phyloP scores from a whole-genome alignment of 345 rosid genomes.

The Gossypium rotundifolium region DNA sequence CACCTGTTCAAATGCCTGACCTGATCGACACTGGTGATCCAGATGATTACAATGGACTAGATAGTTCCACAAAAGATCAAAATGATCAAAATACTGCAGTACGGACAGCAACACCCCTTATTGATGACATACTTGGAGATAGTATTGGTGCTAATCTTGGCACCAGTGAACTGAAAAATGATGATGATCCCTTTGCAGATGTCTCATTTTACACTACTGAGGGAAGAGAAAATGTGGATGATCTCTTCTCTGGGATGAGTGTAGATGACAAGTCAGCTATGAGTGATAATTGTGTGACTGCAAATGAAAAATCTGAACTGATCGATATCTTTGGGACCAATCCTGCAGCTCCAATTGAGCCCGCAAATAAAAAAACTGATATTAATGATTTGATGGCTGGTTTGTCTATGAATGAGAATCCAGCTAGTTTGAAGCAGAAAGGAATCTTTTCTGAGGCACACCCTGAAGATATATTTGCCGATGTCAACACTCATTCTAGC shows the following conservation, averaged over 20 bases:
- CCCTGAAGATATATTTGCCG: conserved; percentile 40
- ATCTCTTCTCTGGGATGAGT: conserved; percentile 80
- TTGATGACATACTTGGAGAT: conserved; percentile 80
- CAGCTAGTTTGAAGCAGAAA: conserved; percentile 32
- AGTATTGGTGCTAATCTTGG: conserved; percentile 29
- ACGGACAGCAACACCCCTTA: conserved; percentile 36
- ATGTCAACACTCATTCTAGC: conserved; percentile 31
- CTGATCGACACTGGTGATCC: conserved; percentile 73
- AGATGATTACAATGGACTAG: conserved; percentile 38
- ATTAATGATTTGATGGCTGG: conserved; percentile 66
- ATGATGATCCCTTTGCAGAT: conserved; percentile 84
- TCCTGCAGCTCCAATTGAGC: conserved; percentile 32
- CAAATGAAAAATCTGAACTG: conserved; percentile 31
- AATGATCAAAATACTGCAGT: conserved; percentile 36
- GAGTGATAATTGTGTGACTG: conserved; percentile 30
- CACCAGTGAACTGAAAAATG: conserved; percentile 36
- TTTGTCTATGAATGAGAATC: conserved; percentile 49
- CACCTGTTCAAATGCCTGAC: conserved; percentile 56
- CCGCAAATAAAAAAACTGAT: conserved; percentile 27
- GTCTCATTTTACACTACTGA: conserved; percentile 65
- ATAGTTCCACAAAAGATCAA: conserved; percentile 32
- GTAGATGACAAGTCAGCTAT: conserved; percentile 44
- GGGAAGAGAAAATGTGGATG: conserved; percentile 38
- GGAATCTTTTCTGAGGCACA: conserved; percentile 28
- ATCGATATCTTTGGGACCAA: conserved; percentile 61